These are phyloP conservation scores for Gentiana macrophylla DNA, from an alignment of 257 asterid genomes.

Conservation along the genomic window DNA sequence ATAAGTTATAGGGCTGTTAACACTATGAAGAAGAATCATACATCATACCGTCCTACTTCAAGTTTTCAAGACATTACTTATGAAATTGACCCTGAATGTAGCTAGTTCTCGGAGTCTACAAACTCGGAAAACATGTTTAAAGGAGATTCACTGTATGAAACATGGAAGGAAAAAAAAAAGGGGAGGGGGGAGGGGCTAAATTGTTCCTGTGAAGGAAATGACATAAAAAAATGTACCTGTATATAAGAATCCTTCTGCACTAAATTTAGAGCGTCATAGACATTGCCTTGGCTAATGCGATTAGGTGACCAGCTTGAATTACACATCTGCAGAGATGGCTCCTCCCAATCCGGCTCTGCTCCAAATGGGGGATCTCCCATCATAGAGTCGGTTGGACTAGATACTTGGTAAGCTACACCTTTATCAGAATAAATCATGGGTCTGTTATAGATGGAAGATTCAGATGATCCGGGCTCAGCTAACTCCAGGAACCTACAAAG, in stretches of 20 bases:
- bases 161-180: too few species aligned
- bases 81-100: too few species aligned
- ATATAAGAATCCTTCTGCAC: constrained; percentile 58
- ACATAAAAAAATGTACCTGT: constrained; percentile 30
- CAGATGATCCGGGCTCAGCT: constrained; percentile 18
- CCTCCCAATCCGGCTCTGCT: constrained; percentile 43
- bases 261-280: constrained; percentile 46
- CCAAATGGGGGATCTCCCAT: constrained; percentile 14
- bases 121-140: too few species aligned
- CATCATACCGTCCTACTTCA: too few species aligned
- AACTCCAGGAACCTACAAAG: constrained; percentile 33
- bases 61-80: too few species aligned
- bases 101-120: too few species aligned
- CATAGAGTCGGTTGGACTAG: constrained; percentile 12
- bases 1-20: too few species aligned
- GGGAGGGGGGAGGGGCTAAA: too few species aligned
- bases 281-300: constrained; percentile 31
- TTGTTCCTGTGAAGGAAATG: too few species aligned
- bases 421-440: constrained; percentile 6
- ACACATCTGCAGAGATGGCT: constrained; percentile 32
- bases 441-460: constrained; percentile 4
- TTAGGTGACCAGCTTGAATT: constrained; percentile 16
- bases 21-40: too few species aligned
- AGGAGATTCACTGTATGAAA: too few species aligned
- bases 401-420: constrained; percentile 12